Base-by-base conservation (phyloP, 2,329 filamentous ascomycete genomes). In the Pseudocercospora macadamiae region DNA sequence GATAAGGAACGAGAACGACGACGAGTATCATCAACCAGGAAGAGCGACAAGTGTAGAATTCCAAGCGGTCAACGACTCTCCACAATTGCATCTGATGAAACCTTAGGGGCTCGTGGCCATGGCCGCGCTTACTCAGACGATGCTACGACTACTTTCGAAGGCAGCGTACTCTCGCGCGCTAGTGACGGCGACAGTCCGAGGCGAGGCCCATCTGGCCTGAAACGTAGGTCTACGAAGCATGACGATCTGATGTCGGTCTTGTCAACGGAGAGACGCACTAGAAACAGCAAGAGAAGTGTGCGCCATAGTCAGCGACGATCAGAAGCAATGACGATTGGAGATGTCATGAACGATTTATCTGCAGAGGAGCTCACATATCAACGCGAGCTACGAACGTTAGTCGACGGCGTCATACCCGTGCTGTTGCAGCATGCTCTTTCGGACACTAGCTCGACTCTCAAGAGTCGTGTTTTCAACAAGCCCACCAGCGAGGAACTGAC, bases 341-440 rank as follows among this genome's bases (percentile, higher is more conserved):
- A 93, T 63, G 79, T 97, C 18, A 83, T 97, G 73, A 82, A 83
- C 53, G 92, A 96, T 70, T 86, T 99, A 63, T 81, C 85, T 9
- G 84, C 89, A 4, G 95, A 97, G 67, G 95, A 99, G 74, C 79
- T 84, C 44, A 89, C 95, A 66, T 99, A 97, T 71, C 88, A 89
- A 75, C 85, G 93, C 55, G 95, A 99, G 75, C 82, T 99, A 28
- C 91, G 92, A 71, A 97, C 95, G 0, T 77, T 99, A 28, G 93
- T 97, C 6, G 93, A 96, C 68, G 95, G 95, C 56, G 93, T 99
- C 19, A 90, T 99, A 56, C 95, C 95, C 0, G 93, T 97, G 2
- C 82, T 99, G 1, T 79, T 99, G 52, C 91, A 88, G 8, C 91
- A 92, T 64, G 90, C 96, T 7, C 83, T 97, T 10, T 89, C 87